phyloP scores from a whole-genome alignment of 1,139 yeast genomes.

The Geotrichum siamense region DNA sequence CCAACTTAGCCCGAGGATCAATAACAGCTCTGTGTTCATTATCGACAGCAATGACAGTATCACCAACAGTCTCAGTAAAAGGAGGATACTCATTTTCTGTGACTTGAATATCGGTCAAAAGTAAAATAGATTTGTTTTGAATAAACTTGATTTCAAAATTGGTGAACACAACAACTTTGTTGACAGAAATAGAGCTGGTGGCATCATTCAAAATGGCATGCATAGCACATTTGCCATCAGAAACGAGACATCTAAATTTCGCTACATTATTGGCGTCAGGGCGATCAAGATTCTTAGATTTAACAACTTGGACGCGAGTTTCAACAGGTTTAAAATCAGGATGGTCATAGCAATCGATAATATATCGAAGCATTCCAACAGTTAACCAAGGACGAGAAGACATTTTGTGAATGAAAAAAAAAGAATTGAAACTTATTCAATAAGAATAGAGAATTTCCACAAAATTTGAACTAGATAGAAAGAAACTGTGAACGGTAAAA shows the following conservation, averaged over 20 bases:
- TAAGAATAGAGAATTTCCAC: too few relatives aligned
- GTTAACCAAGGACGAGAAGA: conserved; percentile 8
- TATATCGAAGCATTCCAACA: conserved; percentile 11
- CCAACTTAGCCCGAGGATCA: neutral
- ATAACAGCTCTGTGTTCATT: neutral
- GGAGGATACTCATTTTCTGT: conserved; percentile 7
- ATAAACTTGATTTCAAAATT: conserved; percentile 6
- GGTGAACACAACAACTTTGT: conserved; percentile 6
- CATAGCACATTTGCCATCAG: conserved; percentile 12
- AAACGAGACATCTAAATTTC: conserved; percentile 3
- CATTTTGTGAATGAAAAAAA: conserved; percentile 4
- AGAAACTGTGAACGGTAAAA: conserved; percentile 1
- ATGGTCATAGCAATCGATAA: neutral
- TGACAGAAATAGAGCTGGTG: neutral
- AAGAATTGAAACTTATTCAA: neutral
- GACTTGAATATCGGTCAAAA: conserved; percentile 1
- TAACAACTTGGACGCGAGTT: conserved; percentile 8
- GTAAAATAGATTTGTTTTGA: conserved; percentile 3
- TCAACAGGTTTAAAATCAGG: conserved; percentile 6
- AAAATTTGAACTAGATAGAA: neutral
- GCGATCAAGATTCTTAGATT: conserved; percentile 5
- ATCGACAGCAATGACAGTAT: neutral
- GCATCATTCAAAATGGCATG: conserved; percentile 6
- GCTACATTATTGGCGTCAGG: neutral
- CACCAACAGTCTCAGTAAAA: neutral